Percentiles rank a stretch among this genome's conserved stretches.
phyloP scores from a whole-genome alignment of 2,329 filamentous ascomycete species.

The Trichoderma hamatum region DNA sequence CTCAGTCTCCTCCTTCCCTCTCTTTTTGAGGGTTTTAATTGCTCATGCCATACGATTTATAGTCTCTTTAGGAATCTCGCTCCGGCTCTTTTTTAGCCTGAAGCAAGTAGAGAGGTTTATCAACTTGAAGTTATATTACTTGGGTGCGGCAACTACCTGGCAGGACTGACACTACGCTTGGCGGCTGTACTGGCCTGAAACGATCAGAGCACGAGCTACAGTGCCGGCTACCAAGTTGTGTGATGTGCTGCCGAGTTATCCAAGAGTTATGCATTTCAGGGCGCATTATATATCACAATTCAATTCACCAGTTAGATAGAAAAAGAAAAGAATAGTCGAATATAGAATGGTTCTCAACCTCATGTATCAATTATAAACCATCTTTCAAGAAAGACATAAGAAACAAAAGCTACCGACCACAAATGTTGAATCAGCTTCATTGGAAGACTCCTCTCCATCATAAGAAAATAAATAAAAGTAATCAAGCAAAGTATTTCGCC shows the following conservation, averaged over 20 bases:
- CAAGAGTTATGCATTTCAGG: background rate
- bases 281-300: background rate
- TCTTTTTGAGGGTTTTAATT: background rate
- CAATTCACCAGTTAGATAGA: background rate
- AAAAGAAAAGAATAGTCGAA: background rate
- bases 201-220: background rate
- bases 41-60: background rate
- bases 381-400: background rate
- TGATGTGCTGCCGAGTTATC: background rate
- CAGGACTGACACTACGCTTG: background rate
- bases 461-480: background rate
- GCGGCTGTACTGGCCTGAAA: background rate
- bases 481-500: background rate
- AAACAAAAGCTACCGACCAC: background rate
- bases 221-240: background rate
- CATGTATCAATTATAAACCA: too few species aligned
- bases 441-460: background rate
- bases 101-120: background rate
- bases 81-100: background rate
- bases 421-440: background rate
- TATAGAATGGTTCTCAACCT: background rate
- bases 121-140: background rate
- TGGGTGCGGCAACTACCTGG: background rate
- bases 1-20: background rate
- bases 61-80: conserved; percentile 8